A percentile compares a stretch with the other conserved stretches of the same genome.
phyloP scores from a whole-genome alignment of 768 basidiomycete species.

The Gautieria morchelliformis region DNA sequence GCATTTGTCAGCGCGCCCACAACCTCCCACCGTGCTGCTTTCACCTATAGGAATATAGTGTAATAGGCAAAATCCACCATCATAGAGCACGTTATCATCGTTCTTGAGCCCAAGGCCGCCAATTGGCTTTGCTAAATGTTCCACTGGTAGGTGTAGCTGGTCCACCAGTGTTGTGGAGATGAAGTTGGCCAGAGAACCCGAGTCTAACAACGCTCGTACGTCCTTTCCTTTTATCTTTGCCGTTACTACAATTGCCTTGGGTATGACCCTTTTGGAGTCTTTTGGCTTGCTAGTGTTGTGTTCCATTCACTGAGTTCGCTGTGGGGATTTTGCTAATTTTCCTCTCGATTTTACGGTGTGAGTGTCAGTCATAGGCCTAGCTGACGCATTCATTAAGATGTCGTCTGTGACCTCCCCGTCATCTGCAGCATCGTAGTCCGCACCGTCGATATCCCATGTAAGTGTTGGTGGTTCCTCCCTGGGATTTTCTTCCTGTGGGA shows the following conservation, averaged over 20 bases:
- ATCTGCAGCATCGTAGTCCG: no score
- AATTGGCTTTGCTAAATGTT: conserved; percentile 23
- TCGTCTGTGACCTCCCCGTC: no score
- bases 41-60: no score
- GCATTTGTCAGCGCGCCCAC: no score
- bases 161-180: conserved; percentile 12
- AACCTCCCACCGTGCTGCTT: no score
- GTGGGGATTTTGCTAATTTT: no score
- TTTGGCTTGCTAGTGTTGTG: neutral
- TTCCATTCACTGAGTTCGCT: neutral
- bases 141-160: conserved; percentile 21
- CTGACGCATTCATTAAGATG: no score
- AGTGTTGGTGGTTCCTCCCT: no score
- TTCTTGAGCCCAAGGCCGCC: conserved; percentile 31
- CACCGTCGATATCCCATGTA: no score
- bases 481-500: no score
- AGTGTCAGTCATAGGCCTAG: no score
- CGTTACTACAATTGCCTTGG: neutral
- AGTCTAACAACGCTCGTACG: conserved; percentile 10
- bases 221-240: conserved; percentile 8
- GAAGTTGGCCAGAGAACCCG: conserved; percentile 12
- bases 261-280: neutral
- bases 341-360: no score
- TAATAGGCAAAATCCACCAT: conserved; percentile 25
- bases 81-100: conserved; percentile 24